Percentiles rank a stretch among this genome's conserved stretches.
phyloP scores from a whole-genome alignment of 73 alveolate species.

The Chromera velia region DNA sequence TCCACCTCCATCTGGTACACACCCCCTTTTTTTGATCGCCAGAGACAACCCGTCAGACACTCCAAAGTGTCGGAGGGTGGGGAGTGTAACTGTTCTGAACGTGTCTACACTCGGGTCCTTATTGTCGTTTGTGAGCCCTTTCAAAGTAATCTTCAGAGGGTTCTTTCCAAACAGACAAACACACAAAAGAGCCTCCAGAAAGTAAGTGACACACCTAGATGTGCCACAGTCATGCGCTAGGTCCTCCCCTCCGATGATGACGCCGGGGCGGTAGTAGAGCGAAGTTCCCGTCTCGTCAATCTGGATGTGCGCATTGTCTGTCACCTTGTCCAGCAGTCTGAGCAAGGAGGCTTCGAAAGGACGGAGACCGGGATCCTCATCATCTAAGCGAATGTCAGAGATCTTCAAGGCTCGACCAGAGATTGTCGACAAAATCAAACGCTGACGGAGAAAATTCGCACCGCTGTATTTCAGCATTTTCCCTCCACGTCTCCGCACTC shows the following conservation, averaged over 20 bases:
- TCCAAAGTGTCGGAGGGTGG: constrained; percentile 40
- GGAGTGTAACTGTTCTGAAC: constrained; percentile 42
- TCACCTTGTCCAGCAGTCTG: constrained; percentile 25
- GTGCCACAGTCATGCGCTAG: constrained; percentile 3
- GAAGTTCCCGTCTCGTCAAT: constrained; percentile 25
- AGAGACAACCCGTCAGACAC: constrained; percentile 11
- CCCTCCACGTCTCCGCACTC: too few species aligned
- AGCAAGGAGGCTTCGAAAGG: constrained; percentile 31
- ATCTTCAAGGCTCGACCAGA: constrained; percentile 24
- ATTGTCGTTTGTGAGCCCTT: neutral
- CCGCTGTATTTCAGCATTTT: neutral
- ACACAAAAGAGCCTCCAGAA: constrained; percentile 14
- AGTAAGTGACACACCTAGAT: constrained; percentile 12
- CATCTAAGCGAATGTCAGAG: constrained; percentile 21
- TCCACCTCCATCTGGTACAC: constrained; percentile 30
- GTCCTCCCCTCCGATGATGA: neutral
- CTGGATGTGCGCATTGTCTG: constrained; percentile 26
- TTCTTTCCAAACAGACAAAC: constrained; percentile 27
- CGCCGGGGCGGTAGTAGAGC: neutral
- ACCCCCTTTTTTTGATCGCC: constrained; percentile 24
- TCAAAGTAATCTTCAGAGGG: neutral
- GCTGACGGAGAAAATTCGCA: neutral
- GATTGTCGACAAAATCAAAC: constrained; percentile 18
- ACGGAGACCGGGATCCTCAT: constrained; percentile 28
- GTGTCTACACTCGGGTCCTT: constrained; percentile 24